These are phyloP conservation scores for Caryopteris hybrid DNA, from an alignment of 305 asterid species.

Conservation along the genomic window DNA sequence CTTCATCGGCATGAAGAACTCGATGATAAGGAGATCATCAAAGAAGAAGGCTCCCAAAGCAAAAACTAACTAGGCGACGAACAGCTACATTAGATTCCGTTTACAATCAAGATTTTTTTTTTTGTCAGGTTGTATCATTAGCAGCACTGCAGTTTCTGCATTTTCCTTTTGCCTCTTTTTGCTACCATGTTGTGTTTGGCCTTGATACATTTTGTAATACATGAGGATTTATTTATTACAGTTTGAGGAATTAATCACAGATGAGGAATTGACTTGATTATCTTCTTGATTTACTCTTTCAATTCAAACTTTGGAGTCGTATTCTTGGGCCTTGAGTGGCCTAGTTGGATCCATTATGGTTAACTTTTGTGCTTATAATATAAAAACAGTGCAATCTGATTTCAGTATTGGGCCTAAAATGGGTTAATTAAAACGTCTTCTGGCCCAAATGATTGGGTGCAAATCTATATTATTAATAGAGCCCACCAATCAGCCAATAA, in stretches of 20 bases:
- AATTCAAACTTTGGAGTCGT: background rate
- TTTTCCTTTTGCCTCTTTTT: constrained; percentile 4
- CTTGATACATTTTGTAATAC: background rate
- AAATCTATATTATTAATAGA: too few species aligned
- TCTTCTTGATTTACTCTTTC: background rate
- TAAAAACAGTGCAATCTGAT: too few species aligned
- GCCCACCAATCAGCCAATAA: too few species aligned
- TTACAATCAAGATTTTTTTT: constrained; percentile 7
- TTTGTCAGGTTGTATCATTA: constrained; percentile 34
- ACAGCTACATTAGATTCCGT: constrained; percentile 13
- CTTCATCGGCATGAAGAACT: constrained; percentile 87
- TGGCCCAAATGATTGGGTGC: too few species aligned
- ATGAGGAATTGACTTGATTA: background rate
- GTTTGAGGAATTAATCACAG: constrained; percentile 10
- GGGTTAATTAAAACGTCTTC: too few species aligned
- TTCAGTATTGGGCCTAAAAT: too few species aligned
- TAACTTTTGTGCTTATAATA: background rate
- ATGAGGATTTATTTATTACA: constrained; percentile 1
- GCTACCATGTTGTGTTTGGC: constrained; percentile 6
- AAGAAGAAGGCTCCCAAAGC: constrained; percentile 74
- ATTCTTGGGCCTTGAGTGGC: background rate
- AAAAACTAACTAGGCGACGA: constrained; percentile 46
- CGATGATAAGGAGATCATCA: constrained; percentile 52
- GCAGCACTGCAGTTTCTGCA: constrained; percentile 13
- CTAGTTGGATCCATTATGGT: background rate